Conservation (phyloP, 2,329 filamentous ascomycete genomes). For the Aspergillus fumigatiaffinis region DNA sequence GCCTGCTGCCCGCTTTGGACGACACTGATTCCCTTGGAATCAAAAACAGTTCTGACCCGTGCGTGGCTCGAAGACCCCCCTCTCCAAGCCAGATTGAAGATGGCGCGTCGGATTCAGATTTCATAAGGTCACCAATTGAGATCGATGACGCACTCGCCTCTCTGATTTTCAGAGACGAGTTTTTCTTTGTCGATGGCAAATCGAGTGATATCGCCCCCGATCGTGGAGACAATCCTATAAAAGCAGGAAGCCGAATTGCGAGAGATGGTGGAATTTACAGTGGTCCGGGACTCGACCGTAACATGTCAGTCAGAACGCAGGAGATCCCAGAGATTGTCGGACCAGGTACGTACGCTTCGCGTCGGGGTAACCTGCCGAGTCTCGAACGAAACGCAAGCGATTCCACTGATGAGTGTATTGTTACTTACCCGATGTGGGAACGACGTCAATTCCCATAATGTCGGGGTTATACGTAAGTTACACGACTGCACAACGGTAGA, state of each 20-base stretch:
- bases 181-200: constrained; percentile 28
- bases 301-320: constrained; percentile 12
- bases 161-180: constrained; percentile 21
- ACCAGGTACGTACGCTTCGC: constrained; percentile 6
- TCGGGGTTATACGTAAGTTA: neutral
- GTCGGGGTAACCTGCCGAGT: constrained; percentile 1
- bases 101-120: constrained; percentile 14
- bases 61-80: constrained; percentile 1
- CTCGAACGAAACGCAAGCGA: constrained; percentile 16
- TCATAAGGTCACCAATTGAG: constrained; percentile 20
- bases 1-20: neutral
- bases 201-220: constrained; percentile 19
- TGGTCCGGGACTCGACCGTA: constrained; percentile 17
- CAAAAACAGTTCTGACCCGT: neutral
- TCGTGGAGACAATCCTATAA: constrained; percentile 21
- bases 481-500: neutral
- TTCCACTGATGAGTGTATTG: constrained; percentile 19
- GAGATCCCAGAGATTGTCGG: constrained; percentile 18
- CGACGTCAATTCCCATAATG: constrained; percentile 15
- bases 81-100: constrained; percentile 11
- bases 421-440: constrained; percentile 16
- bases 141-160: constrained; percentile 19
- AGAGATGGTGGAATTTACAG: constrained; percentile 20
- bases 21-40: neutral
- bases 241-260: constrained; percentile 12